A percentile compares a stretch with the other conserved stretches of the same genome.
phyloP scores from a whole-genome alignment of 352 stramenopile species.

The Phytophthora brassicae region DNA sequence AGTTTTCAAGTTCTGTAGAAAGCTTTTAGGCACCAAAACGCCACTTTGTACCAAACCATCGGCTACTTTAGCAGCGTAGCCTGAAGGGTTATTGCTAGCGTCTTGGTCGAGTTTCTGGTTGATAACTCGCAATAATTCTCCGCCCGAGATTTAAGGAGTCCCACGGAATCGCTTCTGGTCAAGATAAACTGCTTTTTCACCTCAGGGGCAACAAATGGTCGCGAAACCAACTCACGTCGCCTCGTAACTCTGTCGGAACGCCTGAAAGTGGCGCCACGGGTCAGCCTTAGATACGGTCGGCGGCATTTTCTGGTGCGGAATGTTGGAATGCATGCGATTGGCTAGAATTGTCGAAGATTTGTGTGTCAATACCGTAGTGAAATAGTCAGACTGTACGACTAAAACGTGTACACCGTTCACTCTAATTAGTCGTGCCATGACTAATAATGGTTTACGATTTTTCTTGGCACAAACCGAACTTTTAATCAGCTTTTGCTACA shows the following conservation, averaged over 20 bases:
- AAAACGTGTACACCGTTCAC: no score
- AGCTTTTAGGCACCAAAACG: slow-evolving; percentile 30
- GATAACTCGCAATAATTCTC: slow-evolving; percentile 26
- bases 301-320: not conserved
- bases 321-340: not conserved
- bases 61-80: slow-evolving; percentile 21
- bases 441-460: no score
- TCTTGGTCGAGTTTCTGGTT: slow-evolving; percentile 25
- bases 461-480: no score
- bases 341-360: no score
- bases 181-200: slow-evolving; percentile 23
- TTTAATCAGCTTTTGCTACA: no score
- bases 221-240: slow-evolving; percentile 17
- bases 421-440: no score
- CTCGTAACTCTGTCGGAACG: slow-evolving; percentile 24
- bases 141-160: slow-evolving; percentile 22
- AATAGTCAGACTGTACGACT: slow-evolving; percentile 15
- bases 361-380: no score
- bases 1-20: slow-evolving; percentile 22
- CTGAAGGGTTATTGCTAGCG: not conserved
- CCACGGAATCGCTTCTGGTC: slow-evolving; percentile 12
- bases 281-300: slow-evolving; percentile 23
- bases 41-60: slow-evolving; percentile 39
- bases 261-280: slow-evolving; percentile 37
- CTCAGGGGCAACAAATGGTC: slow-evolving; percentile 21